These are phyloP conservation scores for Penicillium waksmanii DNA, from an alignment of 495 filamentous ascomycete genomes.

Conservation along the genomic window DNA sequence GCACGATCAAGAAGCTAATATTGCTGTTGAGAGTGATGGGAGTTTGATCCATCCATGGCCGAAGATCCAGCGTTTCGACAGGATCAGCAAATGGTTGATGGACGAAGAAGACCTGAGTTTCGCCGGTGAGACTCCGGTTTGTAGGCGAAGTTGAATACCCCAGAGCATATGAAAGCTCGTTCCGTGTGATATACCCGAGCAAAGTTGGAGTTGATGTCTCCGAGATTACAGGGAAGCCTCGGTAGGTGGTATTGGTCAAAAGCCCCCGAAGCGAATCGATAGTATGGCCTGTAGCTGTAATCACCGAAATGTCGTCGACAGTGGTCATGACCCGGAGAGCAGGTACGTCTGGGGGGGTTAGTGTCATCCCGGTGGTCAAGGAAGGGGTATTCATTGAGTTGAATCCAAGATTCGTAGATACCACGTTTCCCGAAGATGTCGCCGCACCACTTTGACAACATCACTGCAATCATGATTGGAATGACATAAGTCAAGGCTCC, in stretches of 20 bases:
- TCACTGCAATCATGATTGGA: conserved; percentile 99
- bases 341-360: conserved; percentile 76
- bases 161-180: conserved; percentile 83
- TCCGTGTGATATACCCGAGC: conserved; percentile 91
- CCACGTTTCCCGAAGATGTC: conserved; percentile 93
- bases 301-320: conserved; percentile 84
- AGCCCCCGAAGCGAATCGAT: conserved; percentile 72
- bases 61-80: conserved; percentile 76
- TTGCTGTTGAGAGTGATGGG: conserved; percentile 84
- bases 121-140: conserved; percentile 61
- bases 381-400: conserved; percentile 94
- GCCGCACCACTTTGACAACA: conserved; percentile 97
- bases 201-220: conserved; percentile 70
- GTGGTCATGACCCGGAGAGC: conserved; percentile 88
- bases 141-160: conserved; percentile 44
- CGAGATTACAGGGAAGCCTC: conserved; percentile 90
- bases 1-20: conserved; percentile 75
- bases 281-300: conserved; percentile 84
- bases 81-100: conserved; percentile 83
- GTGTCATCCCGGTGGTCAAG: conserved; percentile 90
- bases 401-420: conserved; percentile 98
- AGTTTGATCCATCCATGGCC: conserved; percentile 98
- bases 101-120: conserved; percentile 81
- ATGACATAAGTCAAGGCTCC: conserved; percentile 95
- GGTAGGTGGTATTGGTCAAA: conserved; percentile 73